A percentile compares a stretch with the other conserved stretches of the same genome.
These are phyloP conservation scores for Isatis tinctoria DNA, from an alignment of 345 rosid species.

Conservation along the genomic window DNA sequence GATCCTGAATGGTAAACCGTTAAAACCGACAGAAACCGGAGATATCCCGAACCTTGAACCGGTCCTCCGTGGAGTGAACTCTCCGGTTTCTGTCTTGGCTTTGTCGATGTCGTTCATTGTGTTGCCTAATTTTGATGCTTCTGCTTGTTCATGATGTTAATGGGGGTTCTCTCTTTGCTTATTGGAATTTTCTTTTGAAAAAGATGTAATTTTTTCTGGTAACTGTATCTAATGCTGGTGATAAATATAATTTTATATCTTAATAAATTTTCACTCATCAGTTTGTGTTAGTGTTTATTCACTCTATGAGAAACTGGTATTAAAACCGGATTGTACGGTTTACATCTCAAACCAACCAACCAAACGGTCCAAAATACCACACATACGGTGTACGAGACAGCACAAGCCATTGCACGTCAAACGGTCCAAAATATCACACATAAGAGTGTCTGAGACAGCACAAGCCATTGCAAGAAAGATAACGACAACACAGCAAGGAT, in stretches of 20 bases:
- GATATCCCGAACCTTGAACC: constrained; percentile 66
- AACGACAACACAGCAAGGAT: no score
- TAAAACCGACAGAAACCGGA: constrained; percentile 44
- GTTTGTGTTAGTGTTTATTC: no score
- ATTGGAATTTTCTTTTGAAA: neutral
- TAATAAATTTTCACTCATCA: neutral
- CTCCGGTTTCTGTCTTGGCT: constrained; percentile 50
- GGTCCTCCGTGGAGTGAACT: constrained; percentile 35
- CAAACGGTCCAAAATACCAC: no score
- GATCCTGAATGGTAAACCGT: constrained; percentile 72
- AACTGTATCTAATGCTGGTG: constrained; percentile 26
- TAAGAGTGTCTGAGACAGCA: no score
- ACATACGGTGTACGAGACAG: no score
- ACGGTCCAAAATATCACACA: no score
- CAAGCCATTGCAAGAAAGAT: no score
- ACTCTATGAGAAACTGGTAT: no score
- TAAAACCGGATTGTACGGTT: no score
- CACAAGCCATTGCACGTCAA: no score
- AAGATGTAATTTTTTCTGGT: constrained; percentile 18
- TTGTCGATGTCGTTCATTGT: constrained; percentile 75
- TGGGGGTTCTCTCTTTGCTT: neutral
- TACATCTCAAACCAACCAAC: no score
- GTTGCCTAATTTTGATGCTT: constrained; percentile 70
- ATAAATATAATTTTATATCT: neutral
- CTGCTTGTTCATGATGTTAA: constrained; percentile 44